These are phyloP conservation scores for Wickerhamiella vanderwaltii DNA, from an alignment of 805 yeast species.

Conservation along the genomic window DNA sequence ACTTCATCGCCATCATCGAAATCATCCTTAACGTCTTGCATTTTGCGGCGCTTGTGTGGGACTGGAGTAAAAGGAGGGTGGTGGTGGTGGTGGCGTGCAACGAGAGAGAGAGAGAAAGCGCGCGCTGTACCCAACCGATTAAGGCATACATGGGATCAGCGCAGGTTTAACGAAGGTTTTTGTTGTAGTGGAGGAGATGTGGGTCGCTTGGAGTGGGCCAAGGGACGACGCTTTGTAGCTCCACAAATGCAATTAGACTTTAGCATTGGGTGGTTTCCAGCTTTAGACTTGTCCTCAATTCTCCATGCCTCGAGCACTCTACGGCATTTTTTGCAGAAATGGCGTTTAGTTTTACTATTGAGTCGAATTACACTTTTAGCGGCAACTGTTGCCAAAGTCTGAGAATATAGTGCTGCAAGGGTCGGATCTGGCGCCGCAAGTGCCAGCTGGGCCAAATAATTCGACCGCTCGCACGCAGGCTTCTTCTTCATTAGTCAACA, in stretches of 20 bases:
- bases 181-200: too few relatives aligned
- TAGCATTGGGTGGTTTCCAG: constrained; percentile 16
- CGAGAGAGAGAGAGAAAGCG: background rate
- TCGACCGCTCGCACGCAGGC: constrained; percentile 21
- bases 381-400: constrained; percentile 47
- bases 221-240: constrained; percentile 13
- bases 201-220: too few relatives aligned
- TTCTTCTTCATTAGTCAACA: constrained; percentile 11
- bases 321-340: constrained; percentile 56
- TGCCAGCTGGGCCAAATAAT: constrained; percentile 27
- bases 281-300: constrained; percentile 35
- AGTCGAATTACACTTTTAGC: constrained; percentile 55
- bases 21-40: constrained; percentile 3
- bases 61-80: too few relatives aligned
- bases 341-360: constrained; percentile 44
- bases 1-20: constrained; percentile 16
- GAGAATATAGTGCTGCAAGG: constrained; percentile 44
- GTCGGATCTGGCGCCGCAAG: constrained; percentile 22
- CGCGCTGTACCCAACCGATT: background rate
- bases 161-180: too few relatives aligned
- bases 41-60: too few relatives aligned
- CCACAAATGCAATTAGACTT: constrained; percentile 18
- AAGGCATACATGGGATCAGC: too few relatives aligned
- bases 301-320: constrained; percentile 23
- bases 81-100: background rate